phyloP scores from a whole-genome alignment of 495 filamentous ascomycete genomes.

The Trichoderma parareesei region DNA sequence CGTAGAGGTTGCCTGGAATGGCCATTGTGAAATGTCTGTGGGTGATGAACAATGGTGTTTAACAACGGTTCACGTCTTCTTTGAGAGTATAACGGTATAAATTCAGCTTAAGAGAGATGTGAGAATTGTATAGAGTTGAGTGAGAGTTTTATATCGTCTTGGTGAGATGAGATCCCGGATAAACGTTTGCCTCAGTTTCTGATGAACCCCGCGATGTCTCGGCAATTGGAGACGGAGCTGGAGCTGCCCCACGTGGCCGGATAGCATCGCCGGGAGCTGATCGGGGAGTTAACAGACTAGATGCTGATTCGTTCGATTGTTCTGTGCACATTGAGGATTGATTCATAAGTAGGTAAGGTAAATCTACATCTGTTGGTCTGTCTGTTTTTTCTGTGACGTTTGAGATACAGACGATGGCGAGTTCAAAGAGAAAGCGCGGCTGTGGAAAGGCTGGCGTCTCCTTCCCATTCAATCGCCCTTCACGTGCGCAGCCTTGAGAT shows the following conservation, averaged over 20 bases:
- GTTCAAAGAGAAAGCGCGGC: too few species aligned
- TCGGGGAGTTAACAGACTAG: neutral
- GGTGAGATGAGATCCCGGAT: neutral
- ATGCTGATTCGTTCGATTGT: too few species aligned
- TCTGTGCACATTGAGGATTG: too few species aligned
- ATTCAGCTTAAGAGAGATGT: neutral
- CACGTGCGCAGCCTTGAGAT: too few species aligned
- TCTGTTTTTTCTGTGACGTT: too few species aligned
- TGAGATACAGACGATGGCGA: too few species aligned
- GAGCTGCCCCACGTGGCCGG: constrained; percentile 1
- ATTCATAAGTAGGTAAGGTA: too few species aligned
- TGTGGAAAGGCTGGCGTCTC: too few species aligned
- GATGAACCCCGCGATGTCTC: neutral
- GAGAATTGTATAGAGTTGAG: neutral
- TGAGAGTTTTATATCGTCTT: neutral
- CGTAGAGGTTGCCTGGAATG: constrained; percentile 58
- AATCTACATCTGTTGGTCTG: too few species aligned
- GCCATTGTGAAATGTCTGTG: neutral
- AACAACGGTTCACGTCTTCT: neutral
- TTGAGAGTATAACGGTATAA: neutral
- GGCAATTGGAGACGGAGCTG: constrained; percentile 8
- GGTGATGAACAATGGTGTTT: neutral
- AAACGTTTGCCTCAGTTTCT: neutral
- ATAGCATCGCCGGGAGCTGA: neutral
- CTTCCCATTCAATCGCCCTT: too few species aligned